Percentiles rank a stretch among this genome's conserved stretches.
phyloP scores from a whole-genome alignment of 306 rosid species.

The Acacia acuminata region DNA sequence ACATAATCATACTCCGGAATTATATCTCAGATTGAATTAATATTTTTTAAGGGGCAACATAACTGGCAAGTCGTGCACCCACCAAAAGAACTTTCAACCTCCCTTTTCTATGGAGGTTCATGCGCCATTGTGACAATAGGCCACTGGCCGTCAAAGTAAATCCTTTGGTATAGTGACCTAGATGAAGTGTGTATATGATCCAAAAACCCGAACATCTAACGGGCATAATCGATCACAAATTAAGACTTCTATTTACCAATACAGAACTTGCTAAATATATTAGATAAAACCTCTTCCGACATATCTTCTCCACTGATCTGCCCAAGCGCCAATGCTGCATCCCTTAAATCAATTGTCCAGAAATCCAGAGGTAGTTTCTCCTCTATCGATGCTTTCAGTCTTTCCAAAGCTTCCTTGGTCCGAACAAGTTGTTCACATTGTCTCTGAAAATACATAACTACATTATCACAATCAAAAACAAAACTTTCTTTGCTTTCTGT shows the following conservation, averaged over 20 bases:
- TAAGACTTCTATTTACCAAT: conserved; percentile 17
- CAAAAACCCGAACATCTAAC: not conserved
- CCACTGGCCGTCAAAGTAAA: not conserved
- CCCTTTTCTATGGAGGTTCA: not conserved
- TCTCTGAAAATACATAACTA: conserved; percentile 63
- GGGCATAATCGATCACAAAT: not conserved
- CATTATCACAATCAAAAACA: conserved; percentile 15
- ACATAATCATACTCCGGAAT: not conserved
- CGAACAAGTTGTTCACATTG: conserved; percentile 95
- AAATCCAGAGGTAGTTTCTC: conserved; percentile 87
- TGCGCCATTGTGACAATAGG: not conserved
- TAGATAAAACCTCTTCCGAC: conserved; percentile 85
- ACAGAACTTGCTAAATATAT: conserved; percentile 58
- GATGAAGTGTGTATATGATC: not conserved
- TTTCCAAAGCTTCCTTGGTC: conserved; percentile 77
- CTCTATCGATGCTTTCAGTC: conserved; percentile 74
- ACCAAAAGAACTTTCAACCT: not conserved
- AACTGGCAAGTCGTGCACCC: not conserved
- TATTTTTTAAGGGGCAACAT: not conserved
- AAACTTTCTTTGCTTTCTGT: not conserved
- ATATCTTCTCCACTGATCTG: conserved; percentile 94
- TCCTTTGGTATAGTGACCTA: not conserved
- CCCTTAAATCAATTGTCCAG: conserved; percentile 96
- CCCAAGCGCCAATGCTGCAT: conserved; percentile 84
- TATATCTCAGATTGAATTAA: not conserved